phyloP scores from a whole-genome alignment of 1,139 yeast genomes.

The Pneumocystis wakefieldiae region DNA sequence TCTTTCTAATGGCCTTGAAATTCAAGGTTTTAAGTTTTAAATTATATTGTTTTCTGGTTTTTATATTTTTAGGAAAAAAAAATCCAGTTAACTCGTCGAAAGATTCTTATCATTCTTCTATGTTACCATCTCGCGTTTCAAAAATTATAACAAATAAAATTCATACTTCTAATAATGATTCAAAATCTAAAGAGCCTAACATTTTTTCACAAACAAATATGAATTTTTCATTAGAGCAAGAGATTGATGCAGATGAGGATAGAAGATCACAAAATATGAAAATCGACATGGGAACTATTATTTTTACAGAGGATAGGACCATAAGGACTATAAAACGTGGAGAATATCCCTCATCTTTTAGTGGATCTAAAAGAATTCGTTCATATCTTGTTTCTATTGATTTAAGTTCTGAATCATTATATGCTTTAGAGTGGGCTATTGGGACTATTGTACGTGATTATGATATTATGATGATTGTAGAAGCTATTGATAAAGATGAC shows the following conservation, averaged over 20 bases:
- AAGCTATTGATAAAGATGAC: slow-evolving; percentile 50
- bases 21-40: not conserved
- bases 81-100: not conserved
- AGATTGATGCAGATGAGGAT: slow-evolving; percentile 47
- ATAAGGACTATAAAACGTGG: slow-evolving; percentile 59
- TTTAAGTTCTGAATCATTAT: slow-evolving; percentile 68
- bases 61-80: not conserved
- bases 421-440: slow-evolving; percentile 79
- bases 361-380: slow-evolving; percentile 39
- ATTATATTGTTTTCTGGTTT: not conserved
- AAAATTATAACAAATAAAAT: not conserved
- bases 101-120: not conserved
- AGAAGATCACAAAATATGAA: slow-evolving; percentile 48
- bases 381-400: slow-evolving; percentile 68
- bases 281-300: slow-evolving; percentile 36
- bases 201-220: slow-evolving; percentile 18
- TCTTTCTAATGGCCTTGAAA: not conserved
- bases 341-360: slow-evolving; percentile 33
- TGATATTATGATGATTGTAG: slow-evolving; percentile 63
- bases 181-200: not conserved
- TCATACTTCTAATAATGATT: not conserved
- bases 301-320: slow-evolving; percentile 34
- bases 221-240: slow-evolving; percentile 60
- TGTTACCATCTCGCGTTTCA: not conserved
- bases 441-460: slow-evolving; percentile 80